These are phyloP conservation scores for Chalciporus pseudorubinellus DNA, from an alignment of 768 basidiomycete genomes.

Conservation along the genomic window DNA sequence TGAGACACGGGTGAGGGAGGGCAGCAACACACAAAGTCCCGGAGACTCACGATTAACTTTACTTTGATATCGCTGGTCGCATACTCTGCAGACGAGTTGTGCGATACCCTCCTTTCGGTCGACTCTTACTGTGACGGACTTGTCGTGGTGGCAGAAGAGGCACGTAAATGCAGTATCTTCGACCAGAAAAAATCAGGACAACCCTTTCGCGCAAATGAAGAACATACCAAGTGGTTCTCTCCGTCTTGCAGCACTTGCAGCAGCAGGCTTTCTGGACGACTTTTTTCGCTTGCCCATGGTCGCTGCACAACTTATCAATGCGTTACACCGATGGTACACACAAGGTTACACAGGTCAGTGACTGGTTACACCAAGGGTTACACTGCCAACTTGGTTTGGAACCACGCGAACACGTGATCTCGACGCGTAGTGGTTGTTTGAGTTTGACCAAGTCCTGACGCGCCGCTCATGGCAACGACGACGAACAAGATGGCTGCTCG, in stretches of 20 bases:
- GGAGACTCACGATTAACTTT: conserved; percentile 75
- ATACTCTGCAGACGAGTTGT: conserved; percentile 77
- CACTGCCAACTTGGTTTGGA: not conserved
- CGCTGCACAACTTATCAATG: no score
- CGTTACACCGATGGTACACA: no score
- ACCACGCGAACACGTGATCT: conserved; percentile 30
- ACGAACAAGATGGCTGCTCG: conserved; percentile 57
- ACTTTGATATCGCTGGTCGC: conserved; percentile 84
- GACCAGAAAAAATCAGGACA: conserved; percentile 4
- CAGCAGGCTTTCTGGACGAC: conserved; percentile 76
- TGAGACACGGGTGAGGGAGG: conserved; percentile 15
- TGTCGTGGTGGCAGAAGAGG: conserved; percentile 87
- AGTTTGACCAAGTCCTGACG: conserved; percentile 20
- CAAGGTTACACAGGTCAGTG: no score
- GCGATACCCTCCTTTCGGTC: conserved; percentile 85
- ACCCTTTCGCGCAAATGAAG: not conserved
- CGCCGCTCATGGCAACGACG: not conserved
- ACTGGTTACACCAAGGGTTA: no score
- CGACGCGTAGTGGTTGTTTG: conserved; percentile 33
- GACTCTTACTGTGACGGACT: conserved; percentile 79
- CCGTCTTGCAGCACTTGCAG: conserved; percentile 57
- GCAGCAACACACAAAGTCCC: not conserved
- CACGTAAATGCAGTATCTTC: conserved; percentile 83
- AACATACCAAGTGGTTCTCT: conserved; percentile 69
- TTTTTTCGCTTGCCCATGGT: conserved; percentile 90